Percentiles rank a stretch among this genome's conserved stretches.
Evolutionary conservation across 139 green algal genomes (phyloP).

Genomic region (Coccomyxa sp.): DNA sequence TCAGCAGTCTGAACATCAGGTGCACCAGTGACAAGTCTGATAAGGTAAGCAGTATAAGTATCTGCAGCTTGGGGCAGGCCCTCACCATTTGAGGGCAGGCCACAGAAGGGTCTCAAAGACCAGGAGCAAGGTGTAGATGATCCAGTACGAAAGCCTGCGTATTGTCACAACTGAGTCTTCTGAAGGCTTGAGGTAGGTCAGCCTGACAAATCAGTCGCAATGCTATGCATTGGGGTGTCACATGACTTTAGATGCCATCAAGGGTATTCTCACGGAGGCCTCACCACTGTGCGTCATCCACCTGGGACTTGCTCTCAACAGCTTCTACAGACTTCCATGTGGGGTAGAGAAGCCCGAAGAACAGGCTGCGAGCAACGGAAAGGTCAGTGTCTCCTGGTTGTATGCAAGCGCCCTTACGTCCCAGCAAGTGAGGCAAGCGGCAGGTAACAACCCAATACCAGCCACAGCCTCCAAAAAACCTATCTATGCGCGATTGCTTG

Average conservation of each 20-base stretch:
- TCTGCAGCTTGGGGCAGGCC: not conserved
- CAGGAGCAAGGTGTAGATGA: not conserved
- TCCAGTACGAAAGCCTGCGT: not conserved
- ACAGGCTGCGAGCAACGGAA: not conserved
- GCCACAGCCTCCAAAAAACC: not conserved
- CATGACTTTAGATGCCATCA: not conserved
- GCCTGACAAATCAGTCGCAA: not conserved
- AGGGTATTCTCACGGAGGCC: not conserved
- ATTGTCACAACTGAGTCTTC: not conserved
- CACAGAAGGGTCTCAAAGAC: not conserved
- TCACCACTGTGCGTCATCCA: not conserved
- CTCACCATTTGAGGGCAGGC: slow-evolving; percentile 2
- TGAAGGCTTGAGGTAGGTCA: not conserved
- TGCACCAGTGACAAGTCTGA: not conserved
- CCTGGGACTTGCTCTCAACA: not conserved
- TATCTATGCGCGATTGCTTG: not conserved
- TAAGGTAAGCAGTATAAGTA: not conserved
- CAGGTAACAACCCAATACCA: too few species aligned
- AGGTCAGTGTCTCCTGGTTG: too few species aligned
- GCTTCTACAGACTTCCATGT: not conserved
- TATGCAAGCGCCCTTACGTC: too few species aligned
- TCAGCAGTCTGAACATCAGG: not conserved
- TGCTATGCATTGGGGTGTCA: not conserved
- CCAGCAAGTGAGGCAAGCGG: too few species aligned
- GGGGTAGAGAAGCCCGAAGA: not conserved